phyloP scores from a whole-genome alignment of 192 early-diverging fungal genomes.

The Mortierella claussenii region DNA sequence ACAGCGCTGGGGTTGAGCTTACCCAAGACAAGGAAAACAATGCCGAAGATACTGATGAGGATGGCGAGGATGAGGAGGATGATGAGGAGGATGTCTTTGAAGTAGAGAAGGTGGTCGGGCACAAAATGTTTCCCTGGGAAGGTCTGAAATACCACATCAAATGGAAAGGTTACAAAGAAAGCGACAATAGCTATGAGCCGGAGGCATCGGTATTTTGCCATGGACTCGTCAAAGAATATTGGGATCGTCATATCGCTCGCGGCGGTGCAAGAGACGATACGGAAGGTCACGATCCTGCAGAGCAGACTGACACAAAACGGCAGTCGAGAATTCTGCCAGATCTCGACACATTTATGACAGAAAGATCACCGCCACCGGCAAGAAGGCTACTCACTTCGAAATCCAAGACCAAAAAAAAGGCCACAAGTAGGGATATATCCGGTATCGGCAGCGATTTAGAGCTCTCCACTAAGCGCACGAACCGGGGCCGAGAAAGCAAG shows the following conservation, averaged over 20 bases:
- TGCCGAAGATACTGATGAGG: background rate
- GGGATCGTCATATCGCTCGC: background rate
- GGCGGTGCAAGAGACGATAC: slow-evolving; percentile 19
- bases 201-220: slow-evolving; percentile 12
- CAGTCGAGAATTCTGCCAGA: background rate
- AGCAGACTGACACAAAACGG: background rate
- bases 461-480: background rate
- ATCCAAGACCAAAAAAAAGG: background rate
- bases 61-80: slow-evolving; percentile 7
- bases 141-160: slow-evolving; percentile 29
- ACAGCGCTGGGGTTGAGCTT: too few relatives aligned
- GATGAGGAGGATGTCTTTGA: slow-evolving; percentile 28
- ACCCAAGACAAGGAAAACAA: background rate
- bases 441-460: too few relatives aligned
- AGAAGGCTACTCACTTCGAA: too few relatives aligned
- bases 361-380: too few relatives aligned
- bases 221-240: slow-evolving; percentile 18
- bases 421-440: background rate
- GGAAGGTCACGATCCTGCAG: slow-evolving; percentile 1
- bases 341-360: background rate
- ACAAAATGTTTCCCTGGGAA: background rate
- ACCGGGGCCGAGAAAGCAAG: background rate
- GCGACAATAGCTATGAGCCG: slow-evolving; percentile 42
- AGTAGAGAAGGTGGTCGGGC: slow-evolving; percentile 39
- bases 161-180: slow-evolving; percentile 42